These are phyloP conservation scores for Penicillium pancosmium DNA, from an alignment of 495 filamentous ascomycete species.

Conservation along the genomic window DNA sequence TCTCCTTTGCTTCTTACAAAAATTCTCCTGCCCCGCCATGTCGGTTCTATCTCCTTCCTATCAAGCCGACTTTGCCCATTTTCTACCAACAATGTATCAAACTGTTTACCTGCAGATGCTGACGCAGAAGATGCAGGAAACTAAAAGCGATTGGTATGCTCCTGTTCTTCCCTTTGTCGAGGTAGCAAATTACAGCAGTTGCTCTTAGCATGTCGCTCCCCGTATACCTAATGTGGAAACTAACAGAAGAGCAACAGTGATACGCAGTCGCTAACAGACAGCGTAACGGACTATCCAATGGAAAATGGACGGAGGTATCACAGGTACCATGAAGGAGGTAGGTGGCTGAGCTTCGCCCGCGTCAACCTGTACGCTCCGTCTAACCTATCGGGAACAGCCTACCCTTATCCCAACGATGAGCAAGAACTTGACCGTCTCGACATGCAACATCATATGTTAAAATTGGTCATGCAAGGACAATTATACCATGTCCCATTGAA, in stretches of 20 bases:
- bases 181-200: not conserved
- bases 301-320: constrained; percentile 62
- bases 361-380: not conserved
- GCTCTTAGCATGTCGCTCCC: not conserved
- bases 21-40: constrained; percentile 6
- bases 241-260: constrained; percentile 35
- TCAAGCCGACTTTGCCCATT: not conserved
- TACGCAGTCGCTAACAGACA: constrained; percentile 53
- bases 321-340: constrained; percentile 59
- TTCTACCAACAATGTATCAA: not conserved
- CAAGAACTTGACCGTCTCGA: constrained; percentile 58
- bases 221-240: constrained; percentile 5
- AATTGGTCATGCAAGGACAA: constrained; percentile 51
- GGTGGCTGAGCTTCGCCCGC: constrained; percentile 17
- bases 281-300: constrained; percentile 53
- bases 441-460: constrained; percentile 63
- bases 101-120: constrained; percentile 18
- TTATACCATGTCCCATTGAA: constrained; percentile 62
- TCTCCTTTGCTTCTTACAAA: not conserved
- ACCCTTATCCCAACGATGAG: constrained; percentile 62
- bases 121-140: constrained; percentile 27
- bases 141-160: constrained; percentile 26
- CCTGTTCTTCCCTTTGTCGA: not conserved
- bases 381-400: constrained; percentile 33
- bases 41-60: not conserved